phyloP scores from a whole-genome alignment of 2,329 filamentous ascomycete species.

The Cordyceps javanica region DNA sequence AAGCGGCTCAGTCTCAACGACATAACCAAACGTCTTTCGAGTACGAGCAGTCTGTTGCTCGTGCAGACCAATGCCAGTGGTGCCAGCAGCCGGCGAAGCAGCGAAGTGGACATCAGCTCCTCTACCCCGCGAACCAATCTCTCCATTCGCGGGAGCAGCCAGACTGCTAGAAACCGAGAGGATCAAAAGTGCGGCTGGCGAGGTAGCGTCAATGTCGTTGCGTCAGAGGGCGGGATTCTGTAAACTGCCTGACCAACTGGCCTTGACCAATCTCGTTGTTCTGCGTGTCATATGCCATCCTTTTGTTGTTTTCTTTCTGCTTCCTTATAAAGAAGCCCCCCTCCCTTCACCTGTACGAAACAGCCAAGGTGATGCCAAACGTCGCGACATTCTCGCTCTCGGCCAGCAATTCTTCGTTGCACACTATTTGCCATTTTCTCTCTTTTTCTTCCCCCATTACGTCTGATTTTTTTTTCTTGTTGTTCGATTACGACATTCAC shows the following conservation, averaged over 20 bases:
- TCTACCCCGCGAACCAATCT: conserved; percentile 32
- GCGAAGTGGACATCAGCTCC: conserved; percentile 36
- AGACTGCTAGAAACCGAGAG: conserved; percentile 27
- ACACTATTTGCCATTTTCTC: neutral
- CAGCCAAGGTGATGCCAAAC: neutral
- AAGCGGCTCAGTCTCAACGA: conserved; percentile 58
- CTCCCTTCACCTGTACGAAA: neutral
- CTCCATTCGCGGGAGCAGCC: conserved; percentile 35
- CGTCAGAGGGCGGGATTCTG: conserved; percentile 48
- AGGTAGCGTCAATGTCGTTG: conserved; percentile 48
- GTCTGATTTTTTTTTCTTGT: no score
- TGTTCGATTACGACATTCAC: conserved; percentile 8
- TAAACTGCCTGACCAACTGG: conserved; percentile 24
- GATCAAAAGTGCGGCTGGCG: conserved; percentile 48
- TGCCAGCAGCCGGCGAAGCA: conserved; percentile 42
- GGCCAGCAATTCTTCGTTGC: neutral
- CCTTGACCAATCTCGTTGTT: neutral
- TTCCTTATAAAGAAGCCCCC: neutral
- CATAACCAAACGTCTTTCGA: conserved; percentile 54
- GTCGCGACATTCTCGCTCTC: neutral
- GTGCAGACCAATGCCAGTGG: conserved; percentile 50
- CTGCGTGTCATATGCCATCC: neutral
- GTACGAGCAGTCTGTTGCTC: conserved; percentile 53
- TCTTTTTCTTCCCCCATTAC: neutral
- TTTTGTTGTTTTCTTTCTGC: neutral